Evolutionary conservation across 306 rosid genomes (phyloP).

Genomic region (Senna siamea): DNA sequence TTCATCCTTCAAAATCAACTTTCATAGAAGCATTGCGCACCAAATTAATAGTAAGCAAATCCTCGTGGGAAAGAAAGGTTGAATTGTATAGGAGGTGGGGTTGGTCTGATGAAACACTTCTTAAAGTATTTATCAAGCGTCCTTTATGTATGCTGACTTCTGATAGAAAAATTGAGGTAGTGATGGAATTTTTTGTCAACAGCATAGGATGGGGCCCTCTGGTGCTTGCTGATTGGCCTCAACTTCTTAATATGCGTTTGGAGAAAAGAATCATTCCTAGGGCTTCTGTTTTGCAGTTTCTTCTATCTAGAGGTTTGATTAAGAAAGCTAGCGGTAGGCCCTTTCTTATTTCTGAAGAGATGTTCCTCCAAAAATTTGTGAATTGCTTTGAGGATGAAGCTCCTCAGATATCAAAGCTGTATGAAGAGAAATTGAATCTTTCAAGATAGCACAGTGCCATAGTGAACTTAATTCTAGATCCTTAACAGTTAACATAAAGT

Average conservation of each 20-base stretch:
- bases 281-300: slow-evolving; percentile 12
- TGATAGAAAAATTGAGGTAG: slow-evolving; percentile 34
- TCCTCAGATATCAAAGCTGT: background rate
- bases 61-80: slow-evolving; percentile 41
- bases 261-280: slow-evolving; percentile 52
- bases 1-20: slow-evolving; percentile 27
- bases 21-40: slow-evolving; percentile 35
- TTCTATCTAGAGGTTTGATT: background rate
- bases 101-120: slow-evolving; percentile 36
- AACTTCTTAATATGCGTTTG: slow-evolving; percentile 21
- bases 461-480: too few relatives aligned
- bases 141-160: slow-evolving; percentile 43
- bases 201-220: slow-evolving; percentile 41
- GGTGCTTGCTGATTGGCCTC: background rate
- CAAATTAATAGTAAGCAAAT: slow-evolving; percentile 3
- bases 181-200: slow-evolving; percentile 39
- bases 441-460: background rate
- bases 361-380: slow-evolving; percentile 21
- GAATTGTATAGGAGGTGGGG: slow-evolving; percentile 41
- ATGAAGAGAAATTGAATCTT: slow-evolving; percentile 18
- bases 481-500: too few relatives aligned
- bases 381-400: background rate
- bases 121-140: slow-evolving; percentile 22
- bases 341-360: background rate
- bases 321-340: background rate